Base-by-base conservation (phyloP, 1,284 basidiomycete genomes). In the Chalciporus piperatoides region DNA sequence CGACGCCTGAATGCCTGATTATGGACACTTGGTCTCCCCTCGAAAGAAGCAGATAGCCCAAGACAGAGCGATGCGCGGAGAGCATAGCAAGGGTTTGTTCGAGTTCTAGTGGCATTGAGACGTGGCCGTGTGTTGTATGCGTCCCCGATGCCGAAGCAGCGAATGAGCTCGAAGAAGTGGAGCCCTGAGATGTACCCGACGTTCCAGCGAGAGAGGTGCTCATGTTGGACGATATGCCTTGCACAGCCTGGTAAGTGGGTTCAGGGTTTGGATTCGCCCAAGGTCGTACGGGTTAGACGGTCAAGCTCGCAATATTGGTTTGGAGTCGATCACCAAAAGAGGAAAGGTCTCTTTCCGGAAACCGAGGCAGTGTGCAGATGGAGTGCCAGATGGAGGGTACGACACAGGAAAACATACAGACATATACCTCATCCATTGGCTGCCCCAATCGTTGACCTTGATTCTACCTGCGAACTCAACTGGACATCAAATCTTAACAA, bases 31-130 rank as follows among this genome's bases (percentile, higher is more conserved):
- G 83, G 46, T 79, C 77, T 2, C 79, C 76, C 14, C 84, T 72
- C 0, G 89, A 84, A 32, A 96, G 74, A 6, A 96, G 79, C 63
- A 97, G 79, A 61, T 95, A 93, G 8, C 93, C 93, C 7, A 91
- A 80, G 3, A 96, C 92, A 33, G 90, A 85, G 40, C 89, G 81
- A 66, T 95, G 86, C 3, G 87, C 78, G 0, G 90, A 84, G 36
- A 96, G 76, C 48, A 88, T 72, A 0, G 82, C 62, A 4, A 95
- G 77, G 0, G 86, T 94, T 54, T 86, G 79, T 63, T 94, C 91
- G 49, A 87, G 75, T 59, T 86, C 83, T 19, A 87, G 83, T 6
- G 87, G 78, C 59, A 82, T 78, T 1, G 49, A 32, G 2, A 48
- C 17, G 48, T 63, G 60, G 7, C 42, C 46, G 51, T 62, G 59